phyloP scores from a whole-genome alignment of 129 eudicot species.

The Artemisia annua region DNA sequence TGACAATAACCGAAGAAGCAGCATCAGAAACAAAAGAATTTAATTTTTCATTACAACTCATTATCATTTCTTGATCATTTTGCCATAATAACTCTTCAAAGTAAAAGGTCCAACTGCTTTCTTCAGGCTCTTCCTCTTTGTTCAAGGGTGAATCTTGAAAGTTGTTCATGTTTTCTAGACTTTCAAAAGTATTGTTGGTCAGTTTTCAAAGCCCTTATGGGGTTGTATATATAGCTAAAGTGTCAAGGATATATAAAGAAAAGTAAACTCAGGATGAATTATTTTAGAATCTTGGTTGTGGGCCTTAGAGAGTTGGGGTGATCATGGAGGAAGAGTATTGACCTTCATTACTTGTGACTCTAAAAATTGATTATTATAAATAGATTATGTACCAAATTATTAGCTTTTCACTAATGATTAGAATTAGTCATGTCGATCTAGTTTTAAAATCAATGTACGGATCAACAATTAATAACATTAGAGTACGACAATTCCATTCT shows the following conservation, averaged over 20 bases:
- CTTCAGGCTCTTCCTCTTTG: slow-evolving; percentile 47
- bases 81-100: slow-evolving; percentile 51
- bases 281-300: slow-evolving; percentile 43
- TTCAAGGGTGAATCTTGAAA: slow-evolving; percentile 32
- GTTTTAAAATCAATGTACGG: not conserved
- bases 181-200: slow-evolving; percentile 13
- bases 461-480: not conserved
- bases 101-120: slow-evolving; percentile 85
- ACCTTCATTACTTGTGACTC: slow-evolving; percentile 47
- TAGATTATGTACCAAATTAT: slow-evolving; percentile 36
- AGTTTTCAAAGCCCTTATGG: slow-evolving; percentile 22
- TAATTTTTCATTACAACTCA: slow-evolving; percentile 35
- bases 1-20: slow-evolving; percentile 42
- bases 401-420: slow-evolving; percentile 33
- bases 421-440: slow-evolving; percentile 8
- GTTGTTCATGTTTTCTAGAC: slow-evolving; percentile 40
- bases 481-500: too few species aligned
- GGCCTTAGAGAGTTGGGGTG: slow-evolving; percentile 39
- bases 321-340: slow-evolving; percentile 35
- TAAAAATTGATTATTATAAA: slow-evolving; percentile 37
- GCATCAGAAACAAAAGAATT: slow-evolving; percentile 46
- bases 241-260: slow-evolving; percentile 2
- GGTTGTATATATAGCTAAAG: slow-evolving; percentile 32
- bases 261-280: slow-evolving; percentile 30
- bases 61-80: slow-evolving; percentile 30